Conservation (phyloP, 208 protist genomes). For the Strigomonas oncopelti region DNA sequence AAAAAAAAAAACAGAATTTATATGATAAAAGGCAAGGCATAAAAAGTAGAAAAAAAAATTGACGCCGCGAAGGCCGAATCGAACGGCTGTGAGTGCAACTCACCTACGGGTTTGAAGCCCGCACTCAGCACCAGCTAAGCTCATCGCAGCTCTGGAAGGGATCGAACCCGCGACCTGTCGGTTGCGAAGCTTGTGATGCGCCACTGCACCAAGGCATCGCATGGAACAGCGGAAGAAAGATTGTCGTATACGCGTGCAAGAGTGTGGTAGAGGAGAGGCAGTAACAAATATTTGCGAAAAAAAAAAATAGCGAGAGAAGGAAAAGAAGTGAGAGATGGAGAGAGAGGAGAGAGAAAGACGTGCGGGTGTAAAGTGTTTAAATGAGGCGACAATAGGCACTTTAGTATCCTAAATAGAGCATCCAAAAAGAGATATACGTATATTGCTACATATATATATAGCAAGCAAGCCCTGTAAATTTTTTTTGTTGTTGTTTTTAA, state of each 20-base stretch:
- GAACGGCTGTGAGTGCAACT: slow-evolving; percentile 91
- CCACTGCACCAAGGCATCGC: no score
- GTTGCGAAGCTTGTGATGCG: no score
- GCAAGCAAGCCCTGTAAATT: no score
- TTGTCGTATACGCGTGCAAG: no score
- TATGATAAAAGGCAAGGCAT: neutral
- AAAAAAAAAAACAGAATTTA: neutral
- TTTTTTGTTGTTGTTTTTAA: neutral
- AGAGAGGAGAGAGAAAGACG: neutral
- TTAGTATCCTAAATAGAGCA: neutral
- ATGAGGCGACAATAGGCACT: no score
- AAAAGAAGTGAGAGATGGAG: no score
- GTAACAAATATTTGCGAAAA: neutral
- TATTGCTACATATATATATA: neutral
- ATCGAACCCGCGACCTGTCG: no score
- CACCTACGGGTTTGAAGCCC: slow-evolving; percentile 85
- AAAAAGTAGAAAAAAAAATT: slow-evolving; percentile 25
- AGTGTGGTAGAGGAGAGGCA: no score
- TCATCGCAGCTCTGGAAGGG: slow-evolving; percentile 40
- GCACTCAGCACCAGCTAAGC: slow-evolving; percentile 75
- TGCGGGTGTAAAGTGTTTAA: no score
- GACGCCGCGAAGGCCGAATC: slow-evolving; percentile 91
- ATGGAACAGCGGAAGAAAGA: no score
- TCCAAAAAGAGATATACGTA: neutral
- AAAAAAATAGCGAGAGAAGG: neutral